Evolutionary conservation across 1,139 yeast species (phyloP).

Genomic region (Sugiyamaella xylanicola): DNA sequence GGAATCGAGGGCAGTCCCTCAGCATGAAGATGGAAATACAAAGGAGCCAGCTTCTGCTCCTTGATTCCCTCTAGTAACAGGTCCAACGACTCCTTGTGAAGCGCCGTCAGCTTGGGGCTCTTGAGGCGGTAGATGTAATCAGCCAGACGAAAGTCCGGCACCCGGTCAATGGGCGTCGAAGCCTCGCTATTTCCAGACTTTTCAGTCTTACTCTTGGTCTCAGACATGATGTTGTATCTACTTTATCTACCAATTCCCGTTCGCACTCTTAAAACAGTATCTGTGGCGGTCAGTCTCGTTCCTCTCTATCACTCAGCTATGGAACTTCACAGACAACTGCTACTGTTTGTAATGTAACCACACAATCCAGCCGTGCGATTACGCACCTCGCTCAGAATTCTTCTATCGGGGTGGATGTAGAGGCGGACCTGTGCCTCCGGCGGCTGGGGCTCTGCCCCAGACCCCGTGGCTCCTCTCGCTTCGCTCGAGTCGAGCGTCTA

Average conservation of each 20-base stretch:
- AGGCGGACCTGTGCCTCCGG: background rate
- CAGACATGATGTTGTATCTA: slow-evolving; percentile 14
- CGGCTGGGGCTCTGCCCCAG: slow-evolving; percentile 3
- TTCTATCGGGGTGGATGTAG: background rate
- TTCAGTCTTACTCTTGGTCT: background rate
- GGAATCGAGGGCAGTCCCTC: slow-evolving; percentile 48
- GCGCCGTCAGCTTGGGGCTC: slow-evolving; percentile 35
- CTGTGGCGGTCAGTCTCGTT: background rate
- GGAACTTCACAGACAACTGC: background rate
- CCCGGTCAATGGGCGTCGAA: slow-evolving; percentile 31
- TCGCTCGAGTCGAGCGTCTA: background rate
- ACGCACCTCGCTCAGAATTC: no score
- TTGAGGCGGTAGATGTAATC: slow-evolving; percentile 71
- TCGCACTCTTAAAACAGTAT: background rate
- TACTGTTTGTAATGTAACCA: background rate
- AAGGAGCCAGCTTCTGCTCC: slow-evolving; percentile 75
- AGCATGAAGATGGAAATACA: slow-evolving; percentile 67
- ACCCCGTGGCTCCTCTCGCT: slow-evolving; percentile 1
- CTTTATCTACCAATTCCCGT: background rate
- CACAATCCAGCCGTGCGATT: background rate
- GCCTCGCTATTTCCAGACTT: slow-evolving; percentile 7
- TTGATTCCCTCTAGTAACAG: slow-evolving; percentile 58
- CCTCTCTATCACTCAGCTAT: background rate
- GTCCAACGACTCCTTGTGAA: slow-evolving; percentile 48
- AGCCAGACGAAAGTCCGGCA: slow-evolving; percentile 81